phyloP scores from a whole-genome alignment of 2,329 filamentous ascomycete species.

The Albophoma yamanashiensis region DNA sequence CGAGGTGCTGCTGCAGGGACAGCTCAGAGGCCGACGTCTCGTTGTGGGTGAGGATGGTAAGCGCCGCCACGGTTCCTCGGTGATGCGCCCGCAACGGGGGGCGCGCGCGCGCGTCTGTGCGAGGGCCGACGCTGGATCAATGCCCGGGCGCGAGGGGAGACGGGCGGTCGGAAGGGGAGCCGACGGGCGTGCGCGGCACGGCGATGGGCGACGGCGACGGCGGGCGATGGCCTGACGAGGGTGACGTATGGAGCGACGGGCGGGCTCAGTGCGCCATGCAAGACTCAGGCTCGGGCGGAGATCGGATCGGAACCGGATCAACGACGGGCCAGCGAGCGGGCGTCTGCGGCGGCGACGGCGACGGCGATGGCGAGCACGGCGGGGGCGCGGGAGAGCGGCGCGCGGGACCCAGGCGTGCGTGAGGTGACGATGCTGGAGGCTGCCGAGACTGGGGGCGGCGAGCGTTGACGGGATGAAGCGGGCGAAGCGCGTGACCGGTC shows the following conservation, averaged over 20 bases:
- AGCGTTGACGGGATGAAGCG: constrained; percentile 12
- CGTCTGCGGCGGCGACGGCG: background rate
- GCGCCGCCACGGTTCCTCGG: constrained; percentile 41
- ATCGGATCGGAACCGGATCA: constrained; percentile 5
- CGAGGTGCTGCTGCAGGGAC: constrained; percentile 49
- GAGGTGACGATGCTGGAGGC: background rate
- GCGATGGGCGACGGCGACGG: background rate
- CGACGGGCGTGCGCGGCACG: background rate
- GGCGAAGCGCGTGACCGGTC: constrained; percentile 27
- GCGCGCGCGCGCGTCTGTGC: constrained; percentile 6
- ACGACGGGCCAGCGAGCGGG: background rate
- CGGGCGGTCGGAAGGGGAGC: background rate
- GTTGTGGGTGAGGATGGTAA: constrained; percentile 42
- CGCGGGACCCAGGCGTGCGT: background rate
- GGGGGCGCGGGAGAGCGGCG: background rate
- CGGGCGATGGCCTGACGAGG: constrained; percentile 1
- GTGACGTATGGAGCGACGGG: background rate
- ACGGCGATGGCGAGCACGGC: background rate
- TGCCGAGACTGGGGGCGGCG: background rate
- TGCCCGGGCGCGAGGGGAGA: background rate
- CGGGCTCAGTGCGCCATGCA: constrained; percentile 22
- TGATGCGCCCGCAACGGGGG: constrained; percentile 13
- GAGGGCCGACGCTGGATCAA: background rate
- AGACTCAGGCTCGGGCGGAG: constrained; percentile 3
- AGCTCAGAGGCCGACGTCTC: constrained; percentile 39